Percentiles rank a stretch among this genome's conserved stretches.
These are phyloP conservation scores for Cucumis cinereus DNA, from an alignment of 306 rosid species.

Conservation along the genomic window DNA sequence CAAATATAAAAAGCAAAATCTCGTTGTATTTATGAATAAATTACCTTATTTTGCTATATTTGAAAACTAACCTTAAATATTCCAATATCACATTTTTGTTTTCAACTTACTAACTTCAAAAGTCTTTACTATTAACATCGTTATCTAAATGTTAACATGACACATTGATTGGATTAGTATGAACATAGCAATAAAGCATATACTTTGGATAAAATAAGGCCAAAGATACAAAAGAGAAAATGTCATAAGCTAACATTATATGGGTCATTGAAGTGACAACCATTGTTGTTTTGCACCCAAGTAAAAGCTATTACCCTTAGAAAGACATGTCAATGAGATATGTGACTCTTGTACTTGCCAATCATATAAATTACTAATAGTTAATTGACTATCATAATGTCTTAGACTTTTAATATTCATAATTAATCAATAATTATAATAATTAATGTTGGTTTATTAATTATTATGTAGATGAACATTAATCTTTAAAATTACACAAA, in stretches of 20 bases:
- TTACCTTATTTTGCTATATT: too few species aligned
- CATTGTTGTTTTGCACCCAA: neutral
- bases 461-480: neutral
- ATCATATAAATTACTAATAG: neutral
- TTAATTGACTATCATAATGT: neutral
- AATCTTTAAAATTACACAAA: neutral
- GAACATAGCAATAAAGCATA: too few species aligned
- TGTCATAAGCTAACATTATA: too few species aligned
- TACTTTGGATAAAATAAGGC: too few species aligned
- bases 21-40: too few species aligned
- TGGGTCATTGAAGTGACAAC: neutral
- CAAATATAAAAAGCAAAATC: too few species aligned
- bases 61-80: too few species aligned
- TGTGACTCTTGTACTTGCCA: neutral
- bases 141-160: neutral
- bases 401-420: neutral
- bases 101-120: too few species aligned
- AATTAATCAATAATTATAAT: slow-evolving; percentile 1
- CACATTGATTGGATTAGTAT: neutral
- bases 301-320: neutral
- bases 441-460: neutral
- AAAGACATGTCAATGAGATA: neutral
- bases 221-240: too few species aligned
- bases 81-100: too few species aligned
- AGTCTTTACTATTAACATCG: too few species aligned